Evolutionary conservation across 2,329 filamentous ascomycete species (phyloP).

Genomic region (Aspergillus piperis): DNA sequence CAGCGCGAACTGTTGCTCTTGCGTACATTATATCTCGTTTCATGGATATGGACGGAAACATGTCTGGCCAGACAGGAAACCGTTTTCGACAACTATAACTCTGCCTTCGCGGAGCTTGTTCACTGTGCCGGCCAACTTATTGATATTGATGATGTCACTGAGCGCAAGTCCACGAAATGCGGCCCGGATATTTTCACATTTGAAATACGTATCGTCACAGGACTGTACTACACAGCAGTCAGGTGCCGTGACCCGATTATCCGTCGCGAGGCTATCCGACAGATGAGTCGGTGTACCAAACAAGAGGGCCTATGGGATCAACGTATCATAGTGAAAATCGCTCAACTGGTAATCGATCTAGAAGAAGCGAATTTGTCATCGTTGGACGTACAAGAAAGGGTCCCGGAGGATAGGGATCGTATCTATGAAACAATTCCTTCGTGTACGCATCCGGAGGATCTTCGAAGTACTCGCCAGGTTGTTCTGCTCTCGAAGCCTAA

Average conservation of each 20-base stretch:
- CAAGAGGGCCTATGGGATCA: constrained; percentile 22
- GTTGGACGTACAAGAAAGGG: constrained; percentile 15
- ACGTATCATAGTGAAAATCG: constrained; percentile 6
- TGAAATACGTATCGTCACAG: constrained; percentile 34
- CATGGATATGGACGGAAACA: constrained; percentile 13
- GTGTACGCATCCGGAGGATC: neutral
- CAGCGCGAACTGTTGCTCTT: constrained; percentile 18
- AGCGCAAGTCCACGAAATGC: neutral
- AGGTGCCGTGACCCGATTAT: constrained; percentile 35
- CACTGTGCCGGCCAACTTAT: constrained; percentile 14
- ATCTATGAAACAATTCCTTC: neutral
- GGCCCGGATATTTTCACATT: constrained; percentile 18
- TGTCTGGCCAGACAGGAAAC: constrained; percentile 11
- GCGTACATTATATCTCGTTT: constrained; percentile 18
- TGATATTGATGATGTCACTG: neutral
- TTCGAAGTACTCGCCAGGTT: neutral
- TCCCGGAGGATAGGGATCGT: constrained; percentile 13
- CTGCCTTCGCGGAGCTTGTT: constrained; percentile 15
- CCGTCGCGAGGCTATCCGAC: constrained; percentile 32
- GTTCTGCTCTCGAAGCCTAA: neutral
- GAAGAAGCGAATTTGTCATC: constrained; percentile 17
- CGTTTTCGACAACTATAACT: constrained; percentile 12
- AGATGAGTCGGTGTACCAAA: constrained; percentile 12
- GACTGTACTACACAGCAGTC: constrained; percentile 35
- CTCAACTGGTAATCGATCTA: constrained; percentile 15